A percentile compares a stretch with the other conserved stretches of the same genome.
These are phyloP conservation scores for Trypanosoma grayi DNA, from an alignment of 208 protist genomes.

Conservation along the genomic window DNA sequence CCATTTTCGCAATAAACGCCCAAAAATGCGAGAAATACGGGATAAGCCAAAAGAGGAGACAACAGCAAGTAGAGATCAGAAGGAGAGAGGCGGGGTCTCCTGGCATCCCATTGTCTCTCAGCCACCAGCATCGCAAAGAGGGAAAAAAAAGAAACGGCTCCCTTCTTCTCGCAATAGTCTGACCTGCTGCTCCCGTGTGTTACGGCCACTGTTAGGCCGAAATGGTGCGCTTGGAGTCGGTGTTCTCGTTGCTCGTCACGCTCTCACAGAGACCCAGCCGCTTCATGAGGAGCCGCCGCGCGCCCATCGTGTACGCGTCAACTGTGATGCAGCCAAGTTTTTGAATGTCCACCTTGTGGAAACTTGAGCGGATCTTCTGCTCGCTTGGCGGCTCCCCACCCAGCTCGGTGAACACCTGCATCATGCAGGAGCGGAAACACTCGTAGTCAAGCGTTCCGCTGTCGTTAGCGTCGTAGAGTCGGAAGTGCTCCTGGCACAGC, in stretches of 20 bases:
- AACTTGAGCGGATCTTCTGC: constrained; percentile 25
- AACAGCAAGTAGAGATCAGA: too few species aligned
- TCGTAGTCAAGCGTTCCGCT: constrained; percentile 16
- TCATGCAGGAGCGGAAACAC: constrained; percentile 17
- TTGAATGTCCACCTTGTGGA: constrained; percentile 26
- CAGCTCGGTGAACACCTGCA: constrained; percentile 25
- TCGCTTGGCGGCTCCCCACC: constrained; percentile 20
- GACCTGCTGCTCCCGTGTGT: too few species aligned
- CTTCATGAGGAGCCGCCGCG: constrained; percentile 25
- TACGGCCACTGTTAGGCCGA: background rate
- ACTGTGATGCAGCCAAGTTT: constrained; percentile 27
- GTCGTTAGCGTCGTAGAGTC: constrained; percentile 16
- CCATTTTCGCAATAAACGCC: too few species aligned
- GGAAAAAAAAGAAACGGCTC: too few species aligned
- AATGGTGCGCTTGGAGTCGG: background rate
- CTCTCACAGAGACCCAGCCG: background rate
- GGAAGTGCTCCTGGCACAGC: constrained; percentile 29
- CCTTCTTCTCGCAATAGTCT: too few species aligned
- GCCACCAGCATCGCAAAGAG: too few species aligned
- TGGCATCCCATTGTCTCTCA: too few species aligned
- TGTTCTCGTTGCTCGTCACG: background rate
- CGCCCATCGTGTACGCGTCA: constrained; percentile 33
- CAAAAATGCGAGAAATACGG: too few species aligned
- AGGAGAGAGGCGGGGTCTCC: too few species aligned
- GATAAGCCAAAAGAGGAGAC: too few species aligned